Percentiles rank a stretch among this genome's conserved stretches.
Conservation (phyloP, 2,329 filamentous ascomycete species). For the Calonectria montana region DNA sequence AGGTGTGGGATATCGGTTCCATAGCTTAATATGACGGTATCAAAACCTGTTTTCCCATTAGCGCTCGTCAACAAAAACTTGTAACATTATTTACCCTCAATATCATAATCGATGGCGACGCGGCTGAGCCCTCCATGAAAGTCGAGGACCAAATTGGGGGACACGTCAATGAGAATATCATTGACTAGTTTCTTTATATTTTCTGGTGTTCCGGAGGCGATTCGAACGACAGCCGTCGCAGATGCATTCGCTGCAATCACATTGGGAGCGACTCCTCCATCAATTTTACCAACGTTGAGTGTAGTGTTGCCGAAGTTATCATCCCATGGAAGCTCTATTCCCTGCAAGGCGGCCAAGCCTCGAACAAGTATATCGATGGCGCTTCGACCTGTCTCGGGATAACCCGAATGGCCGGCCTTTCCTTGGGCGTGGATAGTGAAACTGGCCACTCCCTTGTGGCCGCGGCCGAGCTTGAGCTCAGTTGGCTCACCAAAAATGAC, state of each 20-base stretch:
- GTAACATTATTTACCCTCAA: background rate
- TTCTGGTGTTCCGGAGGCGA: conserved; percentile 22
- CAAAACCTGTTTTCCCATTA: conserved; percentile 64
- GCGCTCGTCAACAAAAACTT: background rate
- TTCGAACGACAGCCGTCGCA: background rate
- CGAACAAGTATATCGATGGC: conserved; percentile 81
- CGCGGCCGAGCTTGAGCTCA: conserved; percentile 39
- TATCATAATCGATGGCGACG: conserved; percentile 23
- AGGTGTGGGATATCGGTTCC: conserved; percentile 89
- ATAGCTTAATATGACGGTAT: conserved; percentile 83
- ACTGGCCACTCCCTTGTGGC: conserved; percentile 38
- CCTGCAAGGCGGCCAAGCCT: conserved; percentile 70
- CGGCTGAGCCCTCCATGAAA: conserved; percentile 21
- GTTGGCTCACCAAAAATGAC: conserved; percentile 43
- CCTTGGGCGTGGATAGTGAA: conserved; percentile 71
- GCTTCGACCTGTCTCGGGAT: conserved; percentile 83
- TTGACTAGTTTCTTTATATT: background rate
- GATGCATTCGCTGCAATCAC: conserved; percentile 74
- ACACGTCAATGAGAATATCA: background rate
- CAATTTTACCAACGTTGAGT: conserved; percentile 79
- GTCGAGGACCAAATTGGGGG: conserved; percentile 15
- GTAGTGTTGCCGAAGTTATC: conserved; percentile 84
- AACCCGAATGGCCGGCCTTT: conserved; percentile 82
- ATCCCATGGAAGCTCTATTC: conserved; percentile 75
- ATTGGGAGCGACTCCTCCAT: conserved; percentile 83